phyloP scores from a whole-genome alignment of 768 basidiomycete species.

The Rhizopogon rudus region DNA sequence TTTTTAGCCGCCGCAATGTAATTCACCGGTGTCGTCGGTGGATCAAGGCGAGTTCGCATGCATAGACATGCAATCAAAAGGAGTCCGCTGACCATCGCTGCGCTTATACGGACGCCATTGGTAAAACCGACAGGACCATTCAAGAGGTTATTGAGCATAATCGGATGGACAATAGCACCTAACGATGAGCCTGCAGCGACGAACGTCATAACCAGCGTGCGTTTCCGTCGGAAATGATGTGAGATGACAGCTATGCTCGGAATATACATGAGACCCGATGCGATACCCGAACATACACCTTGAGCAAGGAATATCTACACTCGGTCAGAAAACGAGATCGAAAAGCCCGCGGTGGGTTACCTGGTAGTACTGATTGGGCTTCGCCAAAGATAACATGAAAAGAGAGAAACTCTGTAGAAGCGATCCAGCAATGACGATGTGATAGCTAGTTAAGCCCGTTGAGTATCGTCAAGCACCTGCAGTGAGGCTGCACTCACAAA shows the following conservation, averaged over 20 bases:
- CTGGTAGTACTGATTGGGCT: slow-evolving; percentile 21
- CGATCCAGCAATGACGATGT: slow-evolving; percentile 10
- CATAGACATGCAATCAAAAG: slow-evolving; percentile 28
- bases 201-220: slow-evolving; percentile 44
- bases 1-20: neutral
- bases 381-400: slow-evolving; percentile 23
- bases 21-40: slow-evolving; percentile 16
- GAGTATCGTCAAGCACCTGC: slow-evolving; percentile 4
- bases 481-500: slow-evolving; percentile 8
- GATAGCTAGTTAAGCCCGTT: slow-evolving; percentile 32
- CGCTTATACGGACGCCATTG: slow-evolving; percentile 29
- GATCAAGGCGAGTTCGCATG: slow-evolving; percentile 27
- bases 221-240: slow-evolving; percentile 41
- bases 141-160: slow-evolving; percentile 45
- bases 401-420: slow-evolving; percentile 12
- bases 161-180: slow-evolving; percentile 49
- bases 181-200: slow-evolving; percentile 44
- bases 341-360: slow-evolving; percentile 12
- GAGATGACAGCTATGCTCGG: slow-evolving; percentile 41
- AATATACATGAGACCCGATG: slow-evolving; percentile 44
- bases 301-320: slow-evolving; percentile 40
- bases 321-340: neutral
- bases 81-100: slow-evolving; percentile 26
- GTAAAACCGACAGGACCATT: slow-evolving; percentile 37
- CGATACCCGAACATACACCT: slow-evolving; percentile 39